A percentile compares a stretch with the other conserved stretches of the same genome.
phyloP scores from a whole-genome alignment of 164 flowering plant genomes.

The Warburgia ugandensis region DNA sequence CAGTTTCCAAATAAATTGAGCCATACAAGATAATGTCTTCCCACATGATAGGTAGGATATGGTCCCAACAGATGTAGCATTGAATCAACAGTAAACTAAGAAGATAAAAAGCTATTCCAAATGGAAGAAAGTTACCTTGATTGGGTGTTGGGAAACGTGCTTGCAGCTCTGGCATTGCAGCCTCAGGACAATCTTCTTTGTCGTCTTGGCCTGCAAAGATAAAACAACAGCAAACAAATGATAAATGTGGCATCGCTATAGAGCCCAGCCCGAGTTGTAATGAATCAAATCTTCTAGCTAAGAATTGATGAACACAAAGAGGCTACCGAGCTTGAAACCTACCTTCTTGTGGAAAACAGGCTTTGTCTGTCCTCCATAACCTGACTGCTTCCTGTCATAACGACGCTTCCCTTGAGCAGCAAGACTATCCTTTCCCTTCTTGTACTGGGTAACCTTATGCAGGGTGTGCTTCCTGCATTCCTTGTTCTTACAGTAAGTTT shows the following conservation, averaged over 20 bases:
- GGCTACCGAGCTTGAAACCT: background rate
- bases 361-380: conserved; percentile 11
- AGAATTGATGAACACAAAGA: background rate
- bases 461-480: conserved; percentile 11
- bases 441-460: conserved; percentile 14
- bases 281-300: background rate
- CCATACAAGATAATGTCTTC: too few species aligned
- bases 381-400: conserved; percentile 12
- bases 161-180: conserved; percentile 14
- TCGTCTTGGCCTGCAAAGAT: conserved; percentile 11
- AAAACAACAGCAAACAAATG: background rate
- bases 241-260: background rate
- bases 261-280: background rate
- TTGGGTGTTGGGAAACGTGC: conserved; percentile 10
- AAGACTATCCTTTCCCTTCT: conserved; percentile 12
- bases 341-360: conserved; percentile 14
- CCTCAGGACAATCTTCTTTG: conserved; percentile 12
- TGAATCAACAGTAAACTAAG: background rate
- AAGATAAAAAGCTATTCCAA: background rate
- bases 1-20: too few species aligned
- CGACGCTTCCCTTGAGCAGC: conserved; percentile 12
- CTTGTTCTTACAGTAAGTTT: conserved; percentile 13
- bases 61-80: background rate
- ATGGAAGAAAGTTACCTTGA: background rate
- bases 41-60: too few species aligned